Evolutionary conservation across 352 stramenopile species (phyloP).

Genomic region (Blastocystis sp.): DNA sequence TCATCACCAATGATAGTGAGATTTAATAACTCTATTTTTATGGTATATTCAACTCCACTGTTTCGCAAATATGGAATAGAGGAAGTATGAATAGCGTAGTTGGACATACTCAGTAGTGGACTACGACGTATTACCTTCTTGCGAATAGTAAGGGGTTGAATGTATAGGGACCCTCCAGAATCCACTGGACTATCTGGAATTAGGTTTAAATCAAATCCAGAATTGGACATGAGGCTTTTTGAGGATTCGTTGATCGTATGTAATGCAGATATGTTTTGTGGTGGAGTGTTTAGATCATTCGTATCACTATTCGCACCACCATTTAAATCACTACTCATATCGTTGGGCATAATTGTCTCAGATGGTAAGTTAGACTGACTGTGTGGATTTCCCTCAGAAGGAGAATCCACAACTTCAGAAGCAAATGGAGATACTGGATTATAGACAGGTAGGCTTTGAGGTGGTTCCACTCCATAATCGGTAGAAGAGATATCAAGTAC

Average conservation of each 20-base stretch:
- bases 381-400: no score
- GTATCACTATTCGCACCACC: no score
- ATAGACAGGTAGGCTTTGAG: background rate
- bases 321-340: no score
- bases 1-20: constrained; percentile 17
- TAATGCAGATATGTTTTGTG: background rate
- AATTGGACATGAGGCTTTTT: background rate
- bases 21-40: background rate
- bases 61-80: background rate
- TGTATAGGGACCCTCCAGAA: background rate
- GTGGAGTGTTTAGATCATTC: no score
- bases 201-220: background rate
- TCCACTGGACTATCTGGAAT: background rate
- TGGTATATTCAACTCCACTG: background rate
- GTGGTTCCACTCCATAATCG: background rate
- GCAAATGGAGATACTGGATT: background rate
- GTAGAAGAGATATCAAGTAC: background rate
- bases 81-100: background rate
- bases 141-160: background rate
- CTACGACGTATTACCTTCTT: background rate
- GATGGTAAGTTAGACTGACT: no score
- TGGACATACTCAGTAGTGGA: background rate
- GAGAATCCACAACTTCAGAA: no score
- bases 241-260: background rate
- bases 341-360: no score